Evolutionary conservation across 2,329 filamentous ascomycete genomes (phyloP).

Genomic region (Claviceps fusiformis): DNA sequence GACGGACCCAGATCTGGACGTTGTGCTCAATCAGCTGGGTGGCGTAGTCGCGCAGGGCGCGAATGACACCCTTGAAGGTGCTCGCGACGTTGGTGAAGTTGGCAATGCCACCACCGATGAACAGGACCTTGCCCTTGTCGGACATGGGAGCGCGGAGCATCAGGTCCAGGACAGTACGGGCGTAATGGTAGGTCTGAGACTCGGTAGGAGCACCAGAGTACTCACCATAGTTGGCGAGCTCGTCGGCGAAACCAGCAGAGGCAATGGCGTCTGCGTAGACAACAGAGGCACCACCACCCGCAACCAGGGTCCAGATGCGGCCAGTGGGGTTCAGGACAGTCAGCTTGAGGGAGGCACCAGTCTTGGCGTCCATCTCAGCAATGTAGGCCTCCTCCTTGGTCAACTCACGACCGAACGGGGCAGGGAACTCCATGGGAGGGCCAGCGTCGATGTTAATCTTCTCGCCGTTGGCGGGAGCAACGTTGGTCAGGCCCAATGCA

Average conservation of each 20-base stretch:
- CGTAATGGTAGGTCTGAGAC: slow-evolving; percentile 99
- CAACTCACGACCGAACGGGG: slow-evolving; percentile 95
- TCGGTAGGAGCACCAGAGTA: slow-evolving; percentile 98
- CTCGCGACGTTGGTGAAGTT: slow-evolving; percentile 99
- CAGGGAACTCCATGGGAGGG: slow-evolving; percentile 97
- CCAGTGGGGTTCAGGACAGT: slow-evolving; percentile 87
- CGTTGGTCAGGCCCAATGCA: slow-evolving; percentile 68
- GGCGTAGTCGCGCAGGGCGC: slow-evolving; percentile 81
- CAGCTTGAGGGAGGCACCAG: slow-evolving; percentile 94
- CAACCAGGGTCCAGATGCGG: slow-evolving; percentile 95
- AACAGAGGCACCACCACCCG: slow-evolving; percentile 97
- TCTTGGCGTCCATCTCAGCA: slow-evolving; percentile 97
- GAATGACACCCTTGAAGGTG: slow-evolving; percentile 99
- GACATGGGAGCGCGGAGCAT: slow-evolving; percentile 83
- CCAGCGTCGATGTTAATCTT: slow-evolving; percentile 93
- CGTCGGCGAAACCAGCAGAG: slow-evolving; percentile 83
- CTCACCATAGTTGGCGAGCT: slow-evolving; percentile 98
- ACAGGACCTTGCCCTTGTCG: slow-evolving; percentile 92
- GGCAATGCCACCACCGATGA: slow-evolving; percentile 99
- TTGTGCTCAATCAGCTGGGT: slow-evolving; percentile 87
- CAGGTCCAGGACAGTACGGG: slow-evolving; percentile 88
- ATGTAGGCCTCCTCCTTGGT: slow-evolving; percentile 99
- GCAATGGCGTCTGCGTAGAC: slow-evolving; percentile 99
- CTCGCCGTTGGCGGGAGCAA: slow-evolving; percentile 45
- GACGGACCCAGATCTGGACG: slow-evolving; percentile 89